Percentiles rank a stretch among this genome's conserved stretches.
Conservation (phyloP, 2,329 filamentous ascomycete genomes). For the Colletotrichum brevisporum region DNA sequence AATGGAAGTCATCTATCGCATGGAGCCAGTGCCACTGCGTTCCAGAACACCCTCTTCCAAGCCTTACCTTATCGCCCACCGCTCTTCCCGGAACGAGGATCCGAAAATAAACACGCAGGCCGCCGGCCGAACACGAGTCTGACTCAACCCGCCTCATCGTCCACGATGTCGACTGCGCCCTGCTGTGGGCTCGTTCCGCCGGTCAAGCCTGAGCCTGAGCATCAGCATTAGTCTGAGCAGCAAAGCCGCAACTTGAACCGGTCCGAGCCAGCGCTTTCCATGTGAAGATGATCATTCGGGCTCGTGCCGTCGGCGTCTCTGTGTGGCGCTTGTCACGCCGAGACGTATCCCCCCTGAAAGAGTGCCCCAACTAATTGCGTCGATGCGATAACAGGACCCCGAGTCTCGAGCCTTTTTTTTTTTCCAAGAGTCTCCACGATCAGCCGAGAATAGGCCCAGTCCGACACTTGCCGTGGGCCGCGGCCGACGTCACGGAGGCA, state of each 20-base stretch:
- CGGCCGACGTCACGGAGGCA: slow-evolving; percentile 35
- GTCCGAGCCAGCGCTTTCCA: slow-evolving; percentile 3
- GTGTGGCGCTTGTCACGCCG: slow-evolving; percentile 36
- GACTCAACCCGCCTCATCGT: slow-evolving; percentile 8
- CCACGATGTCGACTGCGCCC: slow-evolving; percentile 37
- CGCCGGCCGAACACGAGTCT: slow-evolving; percentile 37
- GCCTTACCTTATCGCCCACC: slow-evolving; percentile 23
- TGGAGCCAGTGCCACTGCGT: slow-evolving; percentile 6
- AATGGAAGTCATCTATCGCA: slow-evolving; percentile 13
- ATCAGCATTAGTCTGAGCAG: neutral
- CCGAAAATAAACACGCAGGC: slow-evolving; percentile 37
- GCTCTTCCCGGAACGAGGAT: slow-evolving; percentile 31
- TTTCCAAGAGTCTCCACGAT: slow-evolving; percentile 7
- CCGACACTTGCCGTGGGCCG: slow-evolving; percentile 33
- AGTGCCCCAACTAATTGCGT: neutral
- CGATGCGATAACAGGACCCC: neutral
- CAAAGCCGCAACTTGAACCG: neutral
- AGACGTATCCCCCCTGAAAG: slow-evolving; percentile 16
- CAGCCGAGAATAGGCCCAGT: slow-evolving; percentile 7
- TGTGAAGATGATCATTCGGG: slow-evolving; percentile 1
- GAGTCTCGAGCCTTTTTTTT: neutral
- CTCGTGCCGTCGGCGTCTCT: slow-evolving; percentile 25
- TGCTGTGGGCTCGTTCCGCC: slow-evolving; percentile 30
- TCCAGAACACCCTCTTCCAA: slow-evolving; percentile 24
- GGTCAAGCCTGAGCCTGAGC: slow-evolving; percentile 12